These are phyloP conservation scores for Hansenula sp. DNA, from an alignment of 1,139 yeast genomes.

Conservation along the genomic window DNA sequence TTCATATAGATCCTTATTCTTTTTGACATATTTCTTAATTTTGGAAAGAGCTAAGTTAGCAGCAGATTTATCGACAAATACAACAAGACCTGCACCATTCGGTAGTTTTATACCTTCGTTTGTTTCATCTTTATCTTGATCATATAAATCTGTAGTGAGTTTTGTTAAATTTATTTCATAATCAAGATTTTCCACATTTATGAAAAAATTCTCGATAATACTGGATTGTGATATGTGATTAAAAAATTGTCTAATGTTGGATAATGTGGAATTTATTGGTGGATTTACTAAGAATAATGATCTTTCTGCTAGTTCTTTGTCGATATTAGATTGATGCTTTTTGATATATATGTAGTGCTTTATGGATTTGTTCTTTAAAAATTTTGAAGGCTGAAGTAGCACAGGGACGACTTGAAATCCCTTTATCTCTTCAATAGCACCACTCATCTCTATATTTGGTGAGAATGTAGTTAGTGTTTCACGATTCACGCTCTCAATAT, in stretches of 20 bases:
- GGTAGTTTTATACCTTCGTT: slow-evolving; percentile 45
- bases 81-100: slow-evolving; percentile 66
- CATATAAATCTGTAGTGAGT: slow-evolving; percentile 56
- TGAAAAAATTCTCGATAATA: slow-evolving; percentile 47
- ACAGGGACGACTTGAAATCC: slow-evolving; percentile 36
- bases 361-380: slow-evolving; percentile 16
- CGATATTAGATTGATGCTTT: slow-evolving; percentile 45
- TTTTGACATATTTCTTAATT: slow-evolving; percentile 45
- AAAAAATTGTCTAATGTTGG: slow-evolving; percentile 53
- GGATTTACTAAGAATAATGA: slow-evolving; percentile 73
- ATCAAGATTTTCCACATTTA: slow-evolving; percentile 35
- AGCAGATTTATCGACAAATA: slow-evolving; percentile 73
- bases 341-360: slow-evolving; percentile 55
- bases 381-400: slow-evolving; percentile 22
- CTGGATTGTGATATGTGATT: slow-evolving; percentile 57
- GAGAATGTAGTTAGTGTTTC: slow-evolving; percentile 3
- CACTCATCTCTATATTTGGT: background rate
- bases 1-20: slow-evolving; percentile 18
- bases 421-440: slow-evolving; percentile 21
- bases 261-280: slow-evolving; percentile 57
- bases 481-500: too few species aligned
- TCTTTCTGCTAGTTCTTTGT: slow-evolving; percentile 39
- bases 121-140: slow-evolving; percentile 20
- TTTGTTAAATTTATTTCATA: slow-evolving; percentile 56
- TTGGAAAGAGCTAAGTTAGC: slow-evolving; percentile 61